Conservation (phyloP, 176 grass and related monocot genomes). For the Juncus inflexus region DNA sequence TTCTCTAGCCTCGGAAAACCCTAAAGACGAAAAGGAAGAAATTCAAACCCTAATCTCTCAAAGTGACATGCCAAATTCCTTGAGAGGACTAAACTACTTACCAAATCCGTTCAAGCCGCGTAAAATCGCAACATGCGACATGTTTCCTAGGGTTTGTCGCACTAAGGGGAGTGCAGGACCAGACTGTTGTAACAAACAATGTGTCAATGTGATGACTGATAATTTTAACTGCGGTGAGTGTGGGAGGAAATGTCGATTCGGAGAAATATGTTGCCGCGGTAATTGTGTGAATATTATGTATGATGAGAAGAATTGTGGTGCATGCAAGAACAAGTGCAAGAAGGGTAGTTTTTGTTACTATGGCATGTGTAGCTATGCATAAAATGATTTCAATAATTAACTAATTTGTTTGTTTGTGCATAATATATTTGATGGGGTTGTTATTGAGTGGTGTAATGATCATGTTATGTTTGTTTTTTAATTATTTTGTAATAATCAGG, state of each 20-base stretch:
- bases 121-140: conserved; percentile 25
- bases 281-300: conserved; percentile 22
- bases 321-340: conserved; percentile 39
- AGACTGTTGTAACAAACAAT: conserved; percentile 29
- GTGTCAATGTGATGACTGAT: conserved; percentile 29
- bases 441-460: neutral
- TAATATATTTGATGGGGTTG: neutral
- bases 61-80: neutral
- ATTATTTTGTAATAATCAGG: too few species aligned
- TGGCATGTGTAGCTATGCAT: conserved; percentile 36
- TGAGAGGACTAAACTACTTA: conserved; percentile 11
- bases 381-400: conserved; percentile 8
- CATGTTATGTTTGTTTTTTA: too few species aligned
- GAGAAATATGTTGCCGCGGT: conserved; percentile 26
- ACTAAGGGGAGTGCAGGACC: conserved; percentile 24
- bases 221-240: conserved; percentile 30
- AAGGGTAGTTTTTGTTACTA: conserved; percentile 29
- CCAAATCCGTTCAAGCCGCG: neutral
- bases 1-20: conserved; percentile 7
- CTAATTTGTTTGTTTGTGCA: conserved; percentile 12
- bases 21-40: neutral
- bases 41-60: neutral
- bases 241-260: conserved; percentile 27
- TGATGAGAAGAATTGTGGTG: conserved; percentile 25
- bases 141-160: conserved; percentile 21